Base-by-base conservation (phyloP, 116 monocot genomes). In the Phalaenopsis hybrid region DNA sequence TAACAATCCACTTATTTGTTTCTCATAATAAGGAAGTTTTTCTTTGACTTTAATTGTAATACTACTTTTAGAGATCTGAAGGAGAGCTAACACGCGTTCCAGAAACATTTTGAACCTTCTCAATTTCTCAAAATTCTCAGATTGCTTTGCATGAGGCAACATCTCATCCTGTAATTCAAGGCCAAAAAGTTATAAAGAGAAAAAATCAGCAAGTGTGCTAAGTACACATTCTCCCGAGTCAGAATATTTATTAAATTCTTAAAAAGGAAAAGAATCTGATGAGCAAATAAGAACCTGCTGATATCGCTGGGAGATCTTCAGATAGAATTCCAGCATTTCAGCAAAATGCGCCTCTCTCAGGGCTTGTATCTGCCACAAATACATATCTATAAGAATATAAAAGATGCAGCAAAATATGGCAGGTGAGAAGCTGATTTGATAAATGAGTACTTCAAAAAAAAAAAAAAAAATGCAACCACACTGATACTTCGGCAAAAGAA, bases 311-410 rank as follows among this genome's bases (percentile, higher is more conserved):
- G 81, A 75, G 57, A 99, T 84, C 81, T 79, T 93, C 69, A 90
- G 89, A 82, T 89, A 83, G 59, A 99, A 76, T 55, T 95, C 95
- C 61, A 78, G 84, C 7, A 99, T 79, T 6, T 94, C 95, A 25
- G 81, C 21, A 25, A 81, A 90, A 83, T 95, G 94, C 21, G 70
- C 28, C 49, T 99, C 99, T 82, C 85, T 95, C 86, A 95, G 81
- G 74, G 86, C 79, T 83, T 91, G 91, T 65, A 99, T 80, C 99
- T 99, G 87, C 55, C 51, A 83, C n/a, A 33, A 83, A 72, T 17
- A 15, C 46, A 55, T 76, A 55, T 41, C 61, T 41, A 78, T 83
- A 33, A 79, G 41, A 4, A 63, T 61, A 50, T n/a, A 50, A 52
- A 77, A 25, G 4, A 77, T 77, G 31, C 13, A 77, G 18, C 51